Evolutionary conservation across 2,329 filamentous ascomycete species (phyloP).

Genomic region (Cercospora sp.): DNA sequence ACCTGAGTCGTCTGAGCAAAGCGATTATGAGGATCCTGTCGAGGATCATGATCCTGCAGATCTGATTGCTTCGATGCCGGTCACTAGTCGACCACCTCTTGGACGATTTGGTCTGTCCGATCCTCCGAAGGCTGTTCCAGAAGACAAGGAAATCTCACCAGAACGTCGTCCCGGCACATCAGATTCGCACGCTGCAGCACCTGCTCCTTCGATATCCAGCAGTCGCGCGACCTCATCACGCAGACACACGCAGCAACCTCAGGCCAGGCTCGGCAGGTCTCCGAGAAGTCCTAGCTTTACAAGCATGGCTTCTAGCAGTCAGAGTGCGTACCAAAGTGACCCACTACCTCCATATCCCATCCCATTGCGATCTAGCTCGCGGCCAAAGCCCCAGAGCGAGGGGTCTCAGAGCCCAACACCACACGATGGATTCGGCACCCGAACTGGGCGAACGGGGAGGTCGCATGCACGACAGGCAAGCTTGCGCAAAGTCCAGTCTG

Average conservation of each 20-base stretch:
- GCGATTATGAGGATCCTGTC: slow-evolving; percentile 31
- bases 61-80: slow-evolving; percentile 31
- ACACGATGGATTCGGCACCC: slow-evolving; percentile 42
- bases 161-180: slow-evolving; percentile 36
- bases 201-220: slow-evolving; percentile 37
- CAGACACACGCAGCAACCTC: slow-evolving; percentile 22
- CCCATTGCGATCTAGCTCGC: slow-evolving; percentile 82
- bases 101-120: slow-evolving; percentile 36
- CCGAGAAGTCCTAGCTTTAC: slow-evolving; percentile 65
- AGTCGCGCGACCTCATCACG: slow-evolving; percentile 33
- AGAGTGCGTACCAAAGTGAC: slow-evolving; percentile 36
- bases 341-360: slow-evolving; percentile 81
- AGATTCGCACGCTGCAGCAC: slow-evolving; percentile 36
- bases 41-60: slow-evolving; percentile 32
- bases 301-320: slow-evolving; percentile 48
- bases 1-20: slow-evolving; percentile 30
- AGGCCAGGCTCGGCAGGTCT: slow-evolving; percentile 26
- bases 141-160: slow-evolving; percentile 40
- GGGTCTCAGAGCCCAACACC: slow-evolving; percentile 75
- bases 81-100: slow-evolving; percentile 30
- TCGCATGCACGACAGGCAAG: slow-evolving; percentile 42
- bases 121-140: slow-evolving; percentile 38
- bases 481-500: slow-evolving; percentile 81
- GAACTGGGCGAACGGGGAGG: slow-evolving; percentile 22
- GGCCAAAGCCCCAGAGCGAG: slow-evolving; percentile 70